These are phyloP conservation scores for Debaryomycetaceae sp. DNA, from an alignment of 1,139 yeast genomes.

Conservation along the genomic window DNA sequence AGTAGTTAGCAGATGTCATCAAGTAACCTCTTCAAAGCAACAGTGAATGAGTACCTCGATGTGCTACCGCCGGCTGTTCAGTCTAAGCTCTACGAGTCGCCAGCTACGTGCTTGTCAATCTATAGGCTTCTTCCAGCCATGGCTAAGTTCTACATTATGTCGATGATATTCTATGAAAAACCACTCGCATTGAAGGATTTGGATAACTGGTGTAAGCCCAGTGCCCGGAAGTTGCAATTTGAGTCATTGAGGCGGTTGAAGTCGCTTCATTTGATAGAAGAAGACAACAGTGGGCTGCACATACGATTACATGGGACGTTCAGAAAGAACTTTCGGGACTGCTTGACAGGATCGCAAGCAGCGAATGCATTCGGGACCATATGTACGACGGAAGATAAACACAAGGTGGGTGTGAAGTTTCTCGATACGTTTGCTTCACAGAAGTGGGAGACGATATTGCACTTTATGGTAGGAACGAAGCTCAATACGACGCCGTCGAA, in stretches of 20 bases:
- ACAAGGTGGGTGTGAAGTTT: slow-evolving; percentile 57
- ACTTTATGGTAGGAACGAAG: slow-evolving; percentile 95
- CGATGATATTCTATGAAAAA: slow-evolving; percentile 78
- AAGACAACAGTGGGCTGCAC: slow-evolving; percentile 51
- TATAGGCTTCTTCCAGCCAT: slow-evolving; percentile 83
- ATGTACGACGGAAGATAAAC: slow-evolving; percentile 30
- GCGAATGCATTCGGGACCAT: slow-evolving; percentile 46
- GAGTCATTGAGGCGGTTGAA: slow-evolving; percentile 80
- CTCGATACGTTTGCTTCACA: slow-evolving; percentile 77
- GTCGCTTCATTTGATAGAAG: slow-evolving; percentile 72
- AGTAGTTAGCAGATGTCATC: slow-evolving; percentile 26
- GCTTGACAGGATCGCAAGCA: slow-evolving; percentile 74
- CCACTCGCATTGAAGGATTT: slow-evolving; percentile 67
- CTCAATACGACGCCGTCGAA: slow-evolving; percentile 61
- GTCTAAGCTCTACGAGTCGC: slow-evolving; percentile 67
- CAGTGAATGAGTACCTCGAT: slow-evolving; percentile 87
- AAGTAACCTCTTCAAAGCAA: slow-evolving; percentile 56
- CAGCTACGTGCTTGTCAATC: slow-evolving; percentile 92
- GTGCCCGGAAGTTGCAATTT: slow-evolving; percentile 52
- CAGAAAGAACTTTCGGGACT: slow-evolving; percentile 71
- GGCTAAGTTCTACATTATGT: slow-evolving; percentile 85
- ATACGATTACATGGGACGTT: slow-evolving; percentile 71
- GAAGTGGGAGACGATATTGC: slow-evolving; percentile 93
- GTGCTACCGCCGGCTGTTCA: slow-evolving; percentile 84
- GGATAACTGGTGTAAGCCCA: slow-evolving; percentile 72